Percentiles rank a stretch among this genome's conserved stretches.
phyloP scores from a whole-genome alignment of 1,139 yeast species.

The Ogataea hybrid region DNA sequence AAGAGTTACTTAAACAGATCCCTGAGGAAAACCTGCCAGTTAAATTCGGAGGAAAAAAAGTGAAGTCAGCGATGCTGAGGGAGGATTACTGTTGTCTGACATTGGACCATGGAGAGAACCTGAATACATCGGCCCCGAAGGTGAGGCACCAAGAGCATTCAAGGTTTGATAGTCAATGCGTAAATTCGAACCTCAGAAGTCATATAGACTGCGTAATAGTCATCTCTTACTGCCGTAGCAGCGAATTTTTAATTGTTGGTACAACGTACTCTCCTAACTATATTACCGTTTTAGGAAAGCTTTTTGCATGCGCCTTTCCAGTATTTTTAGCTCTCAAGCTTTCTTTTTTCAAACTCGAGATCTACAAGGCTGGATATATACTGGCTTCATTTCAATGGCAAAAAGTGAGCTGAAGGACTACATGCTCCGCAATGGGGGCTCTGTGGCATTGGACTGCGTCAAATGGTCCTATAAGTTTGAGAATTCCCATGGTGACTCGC shows the following conservation, averaged over 20 bases:
- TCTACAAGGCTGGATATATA: no score
- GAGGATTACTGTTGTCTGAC: conserved; percentile 85
- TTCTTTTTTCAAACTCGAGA: neutral
- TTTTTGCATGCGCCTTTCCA: neutral
- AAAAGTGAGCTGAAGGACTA: conserved; percentile 1
- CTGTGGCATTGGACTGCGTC: conserved; percentile 9
- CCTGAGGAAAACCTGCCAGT: conserved; percentile 90
- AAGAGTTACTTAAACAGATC: conserved; percentile 85
- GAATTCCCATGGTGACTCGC: neutral
- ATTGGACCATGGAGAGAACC: conserved; percentile 98
- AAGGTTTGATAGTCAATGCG: neutral
- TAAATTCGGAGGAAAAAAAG: conserved; percentile 88
- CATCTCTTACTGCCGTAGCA: neutral
- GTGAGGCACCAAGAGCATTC: conserved; percentile 69
- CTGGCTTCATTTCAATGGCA: neutral
- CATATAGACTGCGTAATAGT: neutral
- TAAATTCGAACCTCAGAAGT: neutral
- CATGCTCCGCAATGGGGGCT: conserved; percentile 14
- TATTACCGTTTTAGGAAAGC: neutral
- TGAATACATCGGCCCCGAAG: conserved; percentile 80
- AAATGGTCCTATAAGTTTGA: conserved; percentile 19
- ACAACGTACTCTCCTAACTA: neutral
- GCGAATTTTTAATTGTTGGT: neutral
- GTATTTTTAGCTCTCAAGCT: neutral
- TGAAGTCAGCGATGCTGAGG: conserved; percentile 58